These are phyloP conservation scores for Candida saitoana DNA, from an alignment of 805 yeast genomes.

Conservation along the genomic window DNA sequence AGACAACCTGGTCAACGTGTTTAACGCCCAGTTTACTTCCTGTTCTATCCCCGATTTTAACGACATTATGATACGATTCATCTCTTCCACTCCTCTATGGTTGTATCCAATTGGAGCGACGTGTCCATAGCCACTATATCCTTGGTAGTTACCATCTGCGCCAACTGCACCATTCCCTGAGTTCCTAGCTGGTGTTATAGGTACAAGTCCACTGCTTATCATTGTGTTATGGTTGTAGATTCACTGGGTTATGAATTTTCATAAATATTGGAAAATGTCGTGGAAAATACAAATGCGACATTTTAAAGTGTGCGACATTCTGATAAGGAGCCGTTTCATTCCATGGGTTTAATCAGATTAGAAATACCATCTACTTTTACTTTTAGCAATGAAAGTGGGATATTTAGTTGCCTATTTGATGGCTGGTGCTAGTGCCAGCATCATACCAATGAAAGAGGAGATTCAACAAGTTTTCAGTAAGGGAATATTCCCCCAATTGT, in stretches of 20 bases:
- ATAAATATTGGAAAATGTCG: neutral
- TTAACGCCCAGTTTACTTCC: slow-evolving; percentile 71
- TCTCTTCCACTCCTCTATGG: slow-evolving; percentile 57
- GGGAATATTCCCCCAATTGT: neutral
- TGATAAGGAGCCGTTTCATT: neutral
- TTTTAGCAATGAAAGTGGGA: neutral
- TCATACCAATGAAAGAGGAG: neutral
- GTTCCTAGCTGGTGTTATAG: neutral
- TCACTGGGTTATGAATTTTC: neutral
- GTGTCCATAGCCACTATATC: slow-evolving; percentile 8
- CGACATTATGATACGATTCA: slow-evolving; percentile 67
- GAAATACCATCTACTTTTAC: too few species aligned
- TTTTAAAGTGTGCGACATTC: neutral
- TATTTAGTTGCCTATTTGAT: neutral
- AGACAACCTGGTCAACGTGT: slow-evolving; percentile 47
- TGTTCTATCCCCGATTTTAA: slow-evolving; percentile 58
- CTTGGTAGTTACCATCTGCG: slow-evolving; percentile 1
- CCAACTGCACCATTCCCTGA: neutral
- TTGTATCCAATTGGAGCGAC: slow-evolving; percentile 21
- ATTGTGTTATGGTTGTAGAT: neutral
- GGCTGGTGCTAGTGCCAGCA: neutral
- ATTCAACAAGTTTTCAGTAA: neutral
- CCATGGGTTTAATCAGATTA: neutral
- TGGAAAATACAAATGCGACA: neutral
- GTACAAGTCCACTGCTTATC: slow-evolving; percentile 1